phyloP scores from a whole-genome alignment of 2,329 filamentous ascomycete genomes.

The Diaporthe australafricana region DNA sequence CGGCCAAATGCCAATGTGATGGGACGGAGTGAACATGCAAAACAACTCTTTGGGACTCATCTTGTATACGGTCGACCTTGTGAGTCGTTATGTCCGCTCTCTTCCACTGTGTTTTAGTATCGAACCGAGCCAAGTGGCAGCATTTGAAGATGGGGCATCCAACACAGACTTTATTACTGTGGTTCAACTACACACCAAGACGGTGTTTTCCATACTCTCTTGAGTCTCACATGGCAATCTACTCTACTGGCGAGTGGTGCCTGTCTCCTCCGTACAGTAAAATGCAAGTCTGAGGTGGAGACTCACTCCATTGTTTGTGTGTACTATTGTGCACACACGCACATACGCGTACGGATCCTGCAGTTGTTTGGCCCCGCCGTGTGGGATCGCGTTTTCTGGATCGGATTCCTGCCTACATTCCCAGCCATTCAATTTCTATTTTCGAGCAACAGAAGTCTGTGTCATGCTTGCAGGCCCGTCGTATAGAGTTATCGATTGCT shows the following conservation, averaged over 20 bases:
- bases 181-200: not conserved
- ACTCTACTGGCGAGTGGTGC: slow-evolving; percentile 4
- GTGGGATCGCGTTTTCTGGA: slow-evolving; percentile 9
- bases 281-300: not conserved
- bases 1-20: not conserved
- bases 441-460: slow-evolving; percentile 10
- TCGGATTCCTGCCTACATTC: slow-evolving; percentile 9
- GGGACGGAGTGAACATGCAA: not conserved
- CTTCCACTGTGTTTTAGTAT: not conserved
- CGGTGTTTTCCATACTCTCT: not conserved
- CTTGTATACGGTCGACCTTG: not conserved
- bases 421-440: slow-evolving; percentile 33
- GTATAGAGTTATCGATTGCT: slow-evolving; percentile 21
- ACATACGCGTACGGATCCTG: not conserved
- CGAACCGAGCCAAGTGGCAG: not conserved
- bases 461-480: slow-evolving; percentile 7
- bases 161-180: not conserved
- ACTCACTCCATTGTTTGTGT: not conserved
- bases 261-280: not conserved
- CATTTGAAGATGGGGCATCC: not conserved
- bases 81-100: not conserved
- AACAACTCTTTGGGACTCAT: not conserved
- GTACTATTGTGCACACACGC: too few relatives aligned
- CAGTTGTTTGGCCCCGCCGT: slow-evolving; percentile 13
- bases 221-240: not conserved